phyloP scores from a whole-genome alignment of 2,329 filamentous ascomycete genomes.

The Trichoderma koningiopsis region DNA sequence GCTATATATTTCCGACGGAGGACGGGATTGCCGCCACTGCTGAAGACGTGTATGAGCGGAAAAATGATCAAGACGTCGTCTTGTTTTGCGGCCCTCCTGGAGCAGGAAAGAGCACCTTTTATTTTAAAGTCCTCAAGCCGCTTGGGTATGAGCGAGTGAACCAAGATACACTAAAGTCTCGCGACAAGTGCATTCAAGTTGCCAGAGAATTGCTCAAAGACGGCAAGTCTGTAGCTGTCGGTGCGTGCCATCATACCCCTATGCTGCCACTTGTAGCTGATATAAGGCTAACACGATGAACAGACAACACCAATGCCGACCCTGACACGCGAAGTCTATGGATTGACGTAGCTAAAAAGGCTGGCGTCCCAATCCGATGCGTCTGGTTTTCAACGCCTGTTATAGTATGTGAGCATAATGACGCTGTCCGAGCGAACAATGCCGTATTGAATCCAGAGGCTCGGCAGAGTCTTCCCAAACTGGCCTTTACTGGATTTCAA shows the following conservation, averaged over 20 bases:
- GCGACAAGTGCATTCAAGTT: constrained; percentile 70
- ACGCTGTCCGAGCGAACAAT: constrained; percentile 75
- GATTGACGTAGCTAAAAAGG: constrained; percentile 71
- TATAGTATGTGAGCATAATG: constrained; percentile 80
- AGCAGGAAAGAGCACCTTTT: constrained; percentile 90
- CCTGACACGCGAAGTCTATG: constrained; percentile 75
- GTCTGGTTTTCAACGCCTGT: constrained; percentile 77
- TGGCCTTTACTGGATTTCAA: constrained; percentile 78
- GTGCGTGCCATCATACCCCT: constrained; percentile 52
- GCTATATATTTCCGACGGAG: constrained; percentile 48
- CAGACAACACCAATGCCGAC: constrained; percentile 96
- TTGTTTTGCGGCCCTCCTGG: constrained; percentile 88
- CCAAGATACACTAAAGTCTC: constrained; percentile 81
- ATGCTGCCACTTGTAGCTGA: not conserved
- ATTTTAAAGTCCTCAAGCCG: constrained; percentile 74
- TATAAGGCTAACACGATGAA: not conserved
- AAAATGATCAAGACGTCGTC: constrained; percentile 71
- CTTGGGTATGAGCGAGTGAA: constrained; percentile 84
- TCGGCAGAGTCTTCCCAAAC: constrained; percentile 69
- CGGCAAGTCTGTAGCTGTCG: constrained; percentile 72
- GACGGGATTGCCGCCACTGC: constrained; percentile 26
- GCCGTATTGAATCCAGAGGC: constrained; percentile 79
- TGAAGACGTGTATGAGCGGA: constrained; percentile 57
- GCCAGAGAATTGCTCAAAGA: constrained; percentile 66
- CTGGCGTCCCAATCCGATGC: constrained; percentile 76